Evolutionary conservation across 2,329 filamentous ascomycete species (phyloP).

Genomic region (Pyrenophora teres): DNA sequence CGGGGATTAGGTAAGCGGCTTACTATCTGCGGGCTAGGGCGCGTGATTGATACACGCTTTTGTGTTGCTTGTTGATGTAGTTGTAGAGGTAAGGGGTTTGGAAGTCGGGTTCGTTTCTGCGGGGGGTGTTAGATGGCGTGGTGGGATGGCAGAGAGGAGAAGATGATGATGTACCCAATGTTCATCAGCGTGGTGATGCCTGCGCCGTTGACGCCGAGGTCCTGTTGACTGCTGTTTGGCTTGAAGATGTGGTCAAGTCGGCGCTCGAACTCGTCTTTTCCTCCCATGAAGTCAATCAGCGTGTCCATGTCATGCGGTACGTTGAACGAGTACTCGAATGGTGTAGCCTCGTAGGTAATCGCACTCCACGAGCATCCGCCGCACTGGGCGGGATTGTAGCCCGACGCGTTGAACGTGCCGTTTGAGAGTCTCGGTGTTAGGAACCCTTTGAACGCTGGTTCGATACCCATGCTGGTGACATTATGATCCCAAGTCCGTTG

Average conservation of each 20-base stretch:
- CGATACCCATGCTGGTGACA: conserved; percentile 6
- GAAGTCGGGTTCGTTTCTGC: conserved; percentile 71
- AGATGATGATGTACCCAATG: conserved; percentile 27
- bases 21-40: conserved; percentile 39
- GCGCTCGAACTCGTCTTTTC: conserved; percentile 36
- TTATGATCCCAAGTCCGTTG: conserved; percentile 24
- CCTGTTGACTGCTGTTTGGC: conserved; percentile 39
- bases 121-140: no score
- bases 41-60: conserved; percentile 43
- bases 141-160: no score
- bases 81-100: conserved; percentile 63
- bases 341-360: conserved; percentile 47
- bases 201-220: conserved; percentile 43
- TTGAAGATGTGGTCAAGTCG: conserved; percentile 47
- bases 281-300: conserved; percentile 47
- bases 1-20: not conserved
- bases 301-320: conserved; percentile 47
- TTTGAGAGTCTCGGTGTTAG: conserved; percentile 24
- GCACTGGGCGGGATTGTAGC: conserved; percentile 47
- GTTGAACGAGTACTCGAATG: conserved; percentile 49
- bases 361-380: conserved; percentile 43
- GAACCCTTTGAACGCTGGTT: conserved; percentile 23
- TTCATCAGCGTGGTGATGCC: conserved; percentile 58
- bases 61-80: conserved; percentile 48
- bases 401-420: conserved; percentile 18